Evolutionary conservation across 805 yeast species (phyloP), one percentile per base, ranked within the genome.

Genomic region (Candida pseudofarinosa): DNA sequence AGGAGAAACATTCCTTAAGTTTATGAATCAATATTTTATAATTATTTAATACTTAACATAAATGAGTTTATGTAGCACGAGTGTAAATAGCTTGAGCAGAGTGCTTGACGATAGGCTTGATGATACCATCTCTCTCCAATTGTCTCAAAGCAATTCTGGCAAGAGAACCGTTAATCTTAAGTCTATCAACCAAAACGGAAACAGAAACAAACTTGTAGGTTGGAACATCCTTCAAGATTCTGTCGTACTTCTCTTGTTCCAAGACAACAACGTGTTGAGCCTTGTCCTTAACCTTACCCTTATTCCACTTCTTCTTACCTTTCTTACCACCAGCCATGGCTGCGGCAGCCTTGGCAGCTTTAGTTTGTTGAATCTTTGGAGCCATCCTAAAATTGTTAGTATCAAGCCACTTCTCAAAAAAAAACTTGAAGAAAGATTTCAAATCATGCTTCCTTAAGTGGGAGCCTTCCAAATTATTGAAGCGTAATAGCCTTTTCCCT

Each of bases 271-370:
- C 83, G 83, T 93, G 99, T 75, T 88, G 91, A 65, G 99, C 98
- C 95, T 87, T 91, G 80, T 93, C 99, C 90, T 95, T 93, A 76
- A 89, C 96, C 85, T 95, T 89, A 78, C 97, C 97, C 85, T 91
- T 90, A 86, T 95, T 87, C 99, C 98, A 93, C 96, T 93, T 93
- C 95, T 93, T 91, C 89, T 93, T 93, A 77, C 96, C 88, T 73
- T 91, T 89, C 87, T 90, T 90, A 85, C 97, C 96, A 86, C 97
- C 97, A 75, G 97, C 97, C 85, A 88, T 81, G 76, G 97, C 98
- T 81, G 98, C 98, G 70, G 98, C 97, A 71, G 97, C 97, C 83
- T 91, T 91, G 71, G 97, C 97, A 77, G 97, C 97, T 82, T 91
- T 91, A 70, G 97, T 85, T 77, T 88, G 90, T 84, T 91, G 97